Base-by-base conservation (phyloP, 2,329 filamentous ascomycete genomes). In the Phoma sp. region DNA sequence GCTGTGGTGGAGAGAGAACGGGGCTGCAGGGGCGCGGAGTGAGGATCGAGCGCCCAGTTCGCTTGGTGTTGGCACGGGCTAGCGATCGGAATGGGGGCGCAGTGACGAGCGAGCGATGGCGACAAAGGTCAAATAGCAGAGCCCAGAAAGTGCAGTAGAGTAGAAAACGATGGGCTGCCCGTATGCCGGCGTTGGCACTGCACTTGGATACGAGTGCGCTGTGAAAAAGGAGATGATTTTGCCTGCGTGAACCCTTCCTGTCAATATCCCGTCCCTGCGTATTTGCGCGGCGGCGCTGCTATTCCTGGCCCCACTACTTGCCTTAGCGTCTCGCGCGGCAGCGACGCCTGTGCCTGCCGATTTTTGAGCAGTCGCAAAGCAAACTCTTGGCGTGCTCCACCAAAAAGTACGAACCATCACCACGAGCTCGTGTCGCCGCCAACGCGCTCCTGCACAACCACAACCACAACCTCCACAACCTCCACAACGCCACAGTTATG, bases 401-500 rank as follows among this genome's bases (percentile, higher is more conserved):
- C 44, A 52, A 57, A 53, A 57, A 57, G 54, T 57, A 56, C 18
- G 18, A 18, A 18, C 18, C 18, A 18, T 63, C 47, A 33, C 32
- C 32, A 33, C 32, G 13, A 30, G 45, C 44, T 10, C 40, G 46
- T 25, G 40, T 47, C 53, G 47, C 50, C 37, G 35, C 37, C 35
- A 13, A 32, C 44, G 23, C 45, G 25, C 46, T 18, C 44, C 27
- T 41, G 13, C 51, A 59, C 47, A 51, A 59, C 47, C 32, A 56
- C 54, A 4, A n/a, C 18, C 25, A 27, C 18, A 18, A 18, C 44
- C 33, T 41, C 9, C 51, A 59, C 46, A 51, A 59, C 47, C 32
- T 55, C 54, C 18, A n/a, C 18, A 25, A 27, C 54, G 47, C 57
- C 55, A 51, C 62, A 65, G 75, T 58, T 32, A 97, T 97, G 93